Base-by-base conservation (phyloP, 345 rosid species). In the Linum trigynum region DNA sequence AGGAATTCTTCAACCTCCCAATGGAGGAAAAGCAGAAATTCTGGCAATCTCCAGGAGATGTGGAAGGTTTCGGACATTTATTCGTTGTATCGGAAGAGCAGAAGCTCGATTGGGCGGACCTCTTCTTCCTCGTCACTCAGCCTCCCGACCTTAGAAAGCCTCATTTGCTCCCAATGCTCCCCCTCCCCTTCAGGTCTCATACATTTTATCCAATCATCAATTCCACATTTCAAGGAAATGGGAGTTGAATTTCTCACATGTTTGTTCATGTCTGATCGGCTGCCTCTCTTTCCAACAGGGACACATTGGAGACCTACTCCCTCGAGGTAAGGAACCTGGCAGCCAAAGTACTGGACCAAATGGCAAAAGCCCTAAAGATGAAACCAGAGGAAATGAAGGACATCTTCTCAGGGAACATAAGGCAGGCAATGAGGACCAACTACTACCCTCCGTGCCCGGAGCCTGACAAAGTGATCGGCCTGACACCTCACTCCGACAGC, bases 361-460 rank as follows among this genome's bases (percentile, higher is more conserved):
- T 72, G 68, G 75, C 43, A 14, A 64, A 68, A 61, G 73, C 56
- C 5, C 14, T 71, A 55, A 62, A 65, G 0, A 71, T 72, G 11
- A 50, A 45, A 14, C 53, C 45, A 0, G 68, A 68, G 55, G 71
- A 76, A 65, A 65, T 72, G 67, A 72, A 35, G 53, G 76, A 71
- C 53, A 48, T 48, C 7, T 57, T 61, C 6, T 42, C 56, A 43
- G 79, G 65, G 23, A 60, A 67, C 39, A 56, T 67, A 12, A 11
- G 56, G 40, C 79, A 76, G 58, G 0, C 75, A 57, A 57, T 65
- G 65, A 72, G 76, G 62, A 61, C 69, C 55, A 80, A 77, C 59
- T 77, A 65, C 62, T 80, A 80, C 16, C 84, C 81, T 36, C 69
- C 77, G 16, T 74, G 79, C 37, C 72, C 71, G 16, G 7, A 77